phyloP scores from a whole-genome alignment of 441 rosid species.

The Syzygium malaccense region DNA sequence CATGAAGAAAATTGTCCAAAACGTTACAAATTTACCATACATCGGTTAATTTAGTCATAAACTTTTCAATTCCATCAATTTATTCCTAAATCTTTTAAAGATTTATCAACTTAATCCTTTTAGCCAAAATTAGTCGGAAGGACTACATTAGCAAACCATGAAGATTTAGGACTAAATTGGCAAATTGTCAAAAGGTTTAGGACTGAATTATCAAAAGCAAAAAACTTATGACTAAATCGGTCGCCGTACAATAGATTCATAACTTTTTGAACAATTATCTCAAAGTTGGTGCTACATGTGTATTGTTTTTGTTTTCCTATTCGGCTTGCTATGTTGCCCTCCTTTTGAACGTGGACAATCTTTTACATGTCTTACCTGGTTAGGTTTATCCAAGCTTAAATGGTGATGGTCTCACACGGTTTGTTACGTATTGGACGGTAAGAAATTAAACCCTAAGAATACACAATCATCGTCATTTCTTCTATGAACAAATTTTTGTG shows the following conservation, averaged over 20 bases:
- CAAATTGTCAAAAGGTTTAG: too few relatives aligned
- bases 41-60: accelerated
- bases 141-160: too few relatives aligned
- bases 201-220: too few relatives aligned
- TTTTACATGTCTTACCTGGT: background rate
- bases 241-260: background rate
- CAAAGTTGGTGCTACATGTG: background rate
- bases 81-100: accelerated
- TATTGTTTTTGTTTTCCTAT: background rate
- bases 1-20: background rate
- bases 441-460: background rate
- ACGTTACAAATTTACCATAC: background rate
- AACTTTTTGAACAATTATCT: background rate
- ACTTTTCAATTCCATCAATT: background rate
- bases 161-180: too few relatives aligned
- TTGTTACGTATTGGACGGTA: background rate
- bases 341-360: background rate
- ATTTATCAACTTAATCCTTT: background rate
- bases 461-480: background rate
- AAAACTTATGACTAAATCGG: background rate
- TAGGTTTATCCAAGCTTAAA: background rate
- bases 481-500: background rate
- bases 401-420: background rate
- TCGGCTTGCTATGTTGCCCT: background rate
- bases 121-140: background rate